Conservation (phyloP, 768 basidiomycete species). For the Tylopilus cervinicoccineus region DNA sequence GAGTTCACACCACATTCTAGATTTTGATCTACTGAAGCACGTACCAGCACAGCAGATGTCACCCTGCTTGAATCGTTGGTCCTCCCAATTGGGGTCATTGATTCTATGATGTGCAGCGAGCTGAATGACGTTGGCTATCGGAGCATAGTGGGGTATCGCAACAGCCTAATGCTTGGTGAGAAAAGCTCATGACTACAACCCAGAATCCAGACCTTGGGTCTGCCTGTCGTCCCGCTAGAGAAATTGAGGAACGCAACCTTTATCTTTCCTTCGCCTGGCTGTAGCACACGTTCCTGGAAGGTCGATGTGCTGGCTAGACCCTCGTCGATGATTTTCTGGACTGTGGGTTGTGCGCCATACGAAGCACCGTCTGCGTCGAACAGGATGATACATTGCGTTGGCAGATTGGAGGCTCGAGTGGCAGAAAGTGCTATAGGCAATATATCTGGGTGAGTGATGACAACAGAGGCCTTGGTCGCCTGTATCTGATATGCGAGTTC, state of each 20-base stretch:
- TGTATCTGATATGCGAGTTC: slow-evolving; percentile 58
- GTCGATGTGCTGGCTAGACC: slow-evolving; percentile 38
- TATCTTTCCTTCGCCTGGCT: slow-evolving; percentile 58
- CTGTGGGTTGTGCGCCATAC: slow-evolving; percentile 26
- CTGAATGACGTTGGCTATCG: slow-evolving; percentile 62
- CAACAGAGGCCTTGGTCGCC: slow-evolving; percentile 42
- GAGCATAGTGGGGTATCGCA: slow-evolving; percentile 54
- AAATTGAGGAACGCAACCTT: slow-evolving; percentile 71
- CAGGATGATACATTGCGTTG: slow-evolving; percentile 43
- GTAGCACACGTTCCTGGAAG: slow-evolving; percentile 50
- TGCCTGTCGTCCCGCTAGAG: slow-evolving; percentile 74
- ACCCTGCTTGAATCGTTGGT: slow-evolving; percentile 53
- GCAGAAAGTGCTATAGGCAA: slow-evolving; percentile 44
- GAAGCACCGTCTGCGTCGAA: slow-evolving; percentile 26
- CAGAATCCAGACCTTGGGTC: slow-evolving; percentile 52
- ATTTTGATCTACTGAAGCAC: slow-evolving; percentile 10
- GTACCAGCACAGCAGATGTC: slow-evolving; percentile 58
- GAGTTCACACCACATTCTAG: background rate
- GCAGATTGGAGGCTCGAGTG: slow-evolving; percentile 36
- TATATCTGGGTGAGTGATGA: slow-evolving; percentile 46
- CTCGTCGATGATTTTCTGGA: slow-evolving; percentile 46
- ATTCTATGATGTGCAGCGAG: slow-evolving; percentile 50
- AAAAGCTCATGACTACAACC: background rate
- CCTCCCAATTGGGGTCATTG: slow-evolving; percentile 41
- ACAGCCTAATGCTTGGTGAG: slow-evolving; percentile 40